These are phyloP conservation scores for Sequoia sempervirens DNA, from an alignment of 75 land plant genomes.

Conservation along the genomic window DNA sequence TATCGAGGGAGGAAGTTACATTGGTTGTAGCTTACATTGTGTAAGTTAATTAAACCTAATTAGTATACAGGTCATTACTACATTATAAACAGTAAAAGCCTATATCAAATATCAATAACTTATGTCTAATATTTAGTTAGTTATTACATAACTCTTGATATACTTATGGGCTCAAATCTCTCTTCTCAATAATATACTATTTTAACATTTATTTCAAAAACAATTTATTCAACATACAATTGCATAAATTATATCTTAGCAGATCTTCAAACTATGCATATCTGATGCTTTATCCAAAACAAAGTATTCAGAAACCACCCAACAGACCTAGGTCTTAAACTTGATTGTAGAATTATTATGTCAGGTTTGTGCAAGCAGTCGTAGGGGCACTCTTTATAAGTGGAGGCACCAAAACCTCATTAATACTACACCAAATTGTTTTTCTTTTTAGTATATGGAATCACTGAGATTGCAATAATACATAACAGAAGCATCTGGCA, in stretches of 20 bases:
- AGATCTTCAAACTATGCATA: not conserved
- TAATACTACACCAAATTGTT: not conserved
- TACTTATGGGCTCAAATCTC: too few relatives aligned
- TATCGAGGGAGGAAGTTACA: too few relatives aligned
- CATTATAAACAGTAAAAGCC: too few relatives aligned
- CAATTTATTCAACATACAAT: not conserved
- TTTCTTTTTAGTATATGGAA: not conserved
- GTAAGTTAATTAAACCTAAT: too few relatives aligned
- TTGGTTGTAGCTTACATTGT: too few relatives aligned
- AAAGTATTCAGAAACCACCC: too few relatives aligned
- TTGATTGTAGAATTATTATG: not conserved
- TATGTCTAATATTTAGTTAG: too few relatives aligned
- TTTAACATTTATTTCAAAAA: too few relatives aligned
- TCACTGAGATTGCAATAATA: not conserved
- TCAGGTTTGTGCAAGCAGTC: not conserved
- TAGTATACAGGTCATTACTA: too few relatives aligned
- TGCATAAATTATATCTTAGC: not conserved
- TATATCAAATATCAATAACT: too few relatives aligned
- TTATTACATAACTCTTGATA: too few relatives aligned
- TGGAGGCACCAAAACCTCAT: not conserved
- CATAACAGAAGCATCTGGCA: not conserved
- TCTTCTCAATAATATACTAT: too few relatives aligned
- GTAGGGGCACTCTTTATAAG: not conserved
- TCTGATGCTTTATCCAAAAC: not conserved
- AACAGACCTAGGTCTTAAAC: not conserved